Conservation (phyloP, 139 green algal species). For the Chlamydomonas schloesseri region DNA sequence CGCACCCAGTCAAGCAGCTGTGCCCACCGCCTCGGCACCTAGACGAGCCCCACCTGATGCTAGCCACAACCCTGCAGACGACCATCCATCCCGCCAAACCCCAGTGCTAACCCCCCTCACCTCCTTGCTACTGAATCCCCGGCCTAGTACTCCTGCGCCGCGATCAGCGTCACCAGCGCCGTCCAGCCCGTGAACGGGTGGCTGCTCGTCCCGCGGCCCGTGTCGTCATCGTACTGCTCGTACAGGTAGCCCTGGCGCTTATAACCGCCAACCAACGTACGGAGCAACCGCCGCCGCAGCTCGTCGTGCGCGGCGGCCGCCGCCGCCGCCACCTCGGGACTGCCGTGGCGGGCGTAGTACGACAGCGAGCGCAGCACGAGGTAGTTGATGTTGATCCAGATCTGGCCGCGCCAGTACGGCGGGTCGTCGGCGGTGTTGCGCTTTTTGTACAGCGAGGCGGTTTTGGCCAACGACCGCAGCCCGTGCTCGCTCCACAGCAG, state of each 20-base stretch:
- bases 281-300: constrained; percentile 76
- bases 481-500: constrained; percentile 87
- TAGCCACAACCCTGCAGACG: no score
- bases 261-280: constrained; percentile 84
- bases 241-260: constrained; percentile 82
- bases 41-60: no score
- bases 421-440: constrained; percentile 93
- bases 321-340: not conserved
- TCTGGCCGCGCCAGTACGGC: constrained; percentile 92
- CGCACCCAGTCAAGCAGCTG: no score
- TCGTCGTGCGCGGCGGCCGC: constrained; percentile 58
- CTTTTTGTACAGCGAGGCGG: constrained; percentile 76
- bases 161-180: constrained; percentile 86
- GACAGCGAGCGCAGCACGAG: constrained; percentile 76
- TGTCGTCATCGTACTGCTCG: constrained; percentile 90
- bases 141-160: constrained; percentile 63
- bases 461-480: constrained; percentile 72
- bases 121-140: no score
- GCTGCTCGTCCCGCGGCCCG: constrained; percentile 80
- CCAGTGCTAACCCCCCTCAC: no score
- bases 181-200: constrained; percentile 98
- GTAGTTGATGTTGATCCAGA: constrained; percentile 98
- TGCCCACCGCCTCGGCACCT: no score
- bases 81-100: no score
- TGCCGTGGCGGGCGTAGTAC: constrained; percentile 50